Evolutionary conservation across 2,329 filamentous ascomycete genomes (phyloP), one percentile per base, ranked within the genome.

Genomic region (Venturiaceae sp.): DNA sequence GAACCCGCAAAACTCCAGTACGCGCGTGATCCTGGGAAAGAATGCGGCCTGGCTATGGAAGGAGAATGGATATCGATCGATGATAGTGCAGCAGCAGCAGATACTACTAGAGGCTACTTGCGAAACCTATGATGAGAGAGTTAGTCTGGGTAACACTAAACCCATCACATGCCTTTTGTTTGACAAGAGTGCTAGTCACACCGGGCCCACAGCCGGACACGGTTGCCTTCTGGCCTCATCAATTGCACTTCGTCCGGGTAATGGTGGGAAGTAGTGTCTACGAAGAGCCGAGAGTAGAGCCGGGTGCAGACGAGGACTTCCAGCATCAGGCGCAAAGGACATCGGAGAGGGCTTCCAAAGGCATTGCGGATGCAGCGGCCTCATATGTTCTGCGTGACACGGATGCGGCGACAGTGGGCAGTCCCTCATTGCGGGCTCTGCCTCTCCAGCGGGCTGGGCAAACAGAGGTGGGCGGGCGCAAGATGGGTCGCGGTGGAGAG

Each of bases 1-100:
- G 26, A 28, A 50, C 39, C 39, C 39, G 44, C 36, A 41, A 44
- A 57, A 57, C 55, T 57, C 55, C 55, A 23, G 3, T 52, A 57
- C 55, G 41, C 55, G 55, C 55, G 26, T 50, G n/a, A 41, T 44
- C 55, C 39, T 46, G 23, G 50, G 32, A 57, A 44, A 57, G 55
- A 57, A 52, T 57, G 26, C 41, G 44, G 41, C 44, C 55, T 39
- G 39, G 55, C n/a, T n/a, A 33, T 52, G 30, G 55, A 34, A 36
- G 36, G 30, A 53, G 34, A 53, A 53, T 50, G 14, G 44, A 34
- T 47, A 32, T 50, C 30, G 39, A 28, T 52, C 28, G 39, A 47
- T 7, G 53, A 44, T 52, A 26, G 30, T 28, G 55, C n/a, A 32
- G 55, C 39, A 53, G 50, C 23, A 36, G 37, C 36, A 44, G 44